phyloP scores from a whole-genome alignment of 2,329 filamentous ascomycete species.

The Penicillium frequentans region DNA sequence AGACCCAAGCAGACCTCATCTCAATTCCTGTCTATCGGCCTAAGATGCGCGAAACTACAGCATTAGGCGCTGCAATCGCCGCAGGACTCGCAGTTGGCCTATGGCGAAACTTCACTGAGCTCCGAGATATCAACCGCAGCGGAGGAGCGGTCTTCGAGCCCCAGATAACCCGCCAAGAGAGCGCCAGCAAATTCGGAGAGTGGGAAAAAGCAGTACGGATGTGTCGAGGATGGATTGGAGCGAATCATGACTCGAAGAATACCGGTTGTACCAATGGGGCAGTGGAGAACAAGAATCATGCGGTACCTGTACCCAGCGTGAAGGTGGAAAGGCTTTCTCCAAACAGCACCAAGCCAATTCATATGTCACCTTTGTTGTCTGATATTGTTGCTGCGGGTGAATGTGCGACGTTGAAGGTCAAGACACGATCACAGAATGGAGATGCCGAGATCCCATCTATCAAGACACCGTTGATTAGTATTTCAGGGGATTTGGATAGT shows the following conservation, averaged over 20 bases:
- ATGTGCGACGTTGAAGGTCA: conserved; percentile 1
- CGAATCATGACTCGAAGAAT: background rate
- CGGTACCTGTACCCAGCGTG: background rate
- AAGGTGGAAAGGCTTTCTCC: background rate
- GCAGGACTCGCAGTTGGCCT: conserved; percentile 78
- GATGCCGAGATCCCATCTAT: conserved; percentile 12
- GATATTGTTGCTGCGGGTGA: conserved; percentile 12
- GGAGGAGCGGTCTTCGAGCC: conserved; percentile 72
- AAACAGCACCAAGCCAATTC: background rate
- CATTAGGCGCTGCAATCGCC: conserved; percentile 85
- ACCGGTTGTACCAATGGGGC: background rate
- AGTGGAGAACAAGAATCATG: background rate
- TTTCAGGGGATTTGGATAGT: conserved; percentile 30
- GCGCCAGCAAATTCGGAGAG: conserved; percentile 60
- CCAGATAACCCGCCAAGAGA: conserved; percentile 54
- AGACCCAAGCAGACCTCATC: conserved; percentile 79
- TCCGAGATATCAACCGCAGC: conserved; percentile 69
- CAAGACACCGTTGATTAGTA: conserved; percentile 18
- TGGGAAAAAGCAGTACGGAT: conserved; percentile 77
- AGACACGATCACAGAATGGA: conserved; percentile 12
- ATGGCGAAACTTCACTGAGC: conserved; percentile 72
- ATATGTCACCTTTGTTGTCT: background rate
- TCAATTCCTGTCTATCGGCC: conserved; percentile 81
- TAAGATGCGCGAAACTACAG: conserved; percentile 86
- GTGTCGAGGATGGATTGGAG: conserved; percentile 65